Evolutionary conservation across 192 early-diverging fungal genomes (phyloP).

Genomic region (Spizellomyces sp.): DNA sequence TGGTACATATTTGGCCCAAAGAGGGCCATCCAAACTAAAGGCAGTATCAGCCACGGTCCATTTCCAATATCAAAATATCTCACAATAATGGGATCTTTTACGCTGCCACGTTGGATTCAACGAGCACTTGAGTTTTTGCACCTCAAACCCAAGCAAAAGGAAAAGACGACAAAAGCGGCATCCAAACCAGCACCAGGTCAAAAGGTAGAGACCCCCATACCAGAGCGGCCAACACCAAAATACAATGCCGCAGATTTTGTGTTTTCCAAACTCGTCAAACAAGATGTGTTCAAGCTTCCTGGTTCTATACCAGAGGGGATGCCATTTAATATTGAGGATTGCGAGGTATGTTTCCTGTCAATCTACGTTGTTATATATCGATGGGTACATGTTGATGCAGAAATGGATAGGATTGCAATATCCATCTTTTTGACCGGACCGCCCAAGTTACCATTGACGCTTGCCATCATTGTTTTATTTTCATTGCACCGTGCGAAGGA

Average conservation of each 20-base stretch:
- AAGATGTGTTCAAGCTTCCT: slow-evolving; percentile 8
- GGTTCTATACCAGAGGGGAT: slow-evolving; percentile 14
- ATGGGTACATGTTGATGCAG: background rate
- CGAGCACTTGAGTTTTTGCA: too few relatives aligned
- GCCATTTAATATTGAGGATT: slow-evolving; percentile 31
- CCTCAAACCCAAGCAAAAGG: too few relatives aligned
- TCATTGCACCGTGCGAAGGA: slow-evolving; percentile 42
- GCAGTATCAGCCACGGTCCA: too few relatives aligned
- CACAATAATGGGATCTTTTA: too few relatives aligned
- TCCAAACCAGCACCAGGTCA: too few relatives aligned
- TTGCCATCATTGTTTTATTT: slow-evolving; percentile 25
- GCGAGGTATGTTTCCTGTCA: slow-evolving; percentile 7
- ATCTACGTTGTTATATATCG: background rate
- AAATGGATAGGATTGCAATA: slow-evolving; percentile 7
- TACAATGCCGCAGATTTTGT: slow-evolving; percentile 23
- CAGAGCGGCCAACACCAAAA: background rate
- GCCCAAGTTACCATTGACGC: slow-evolving; percentile 36
- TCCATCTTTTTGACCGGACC: slow-evolving; percentile 19
- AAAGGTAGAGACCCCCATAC: too few relatives aligned
- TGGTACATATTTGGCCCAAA: too few relatives aligned
- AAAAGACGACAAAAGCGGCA: too few relatives aligned
- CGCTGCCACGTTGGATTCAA: too few relatives aligned
- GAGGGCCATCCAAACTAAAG: too few relatives aligned
- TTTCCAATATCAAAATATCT: too few relatives aligned
- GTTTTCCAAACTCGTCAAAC: slow-evolving; percentile 14